A percentile compares a stretch with the other conserved stretches of the same genome.
phyloP scores from a whole-genome alignment of 345 rosid genomes.

The Euclidium syriacum region DNA sequence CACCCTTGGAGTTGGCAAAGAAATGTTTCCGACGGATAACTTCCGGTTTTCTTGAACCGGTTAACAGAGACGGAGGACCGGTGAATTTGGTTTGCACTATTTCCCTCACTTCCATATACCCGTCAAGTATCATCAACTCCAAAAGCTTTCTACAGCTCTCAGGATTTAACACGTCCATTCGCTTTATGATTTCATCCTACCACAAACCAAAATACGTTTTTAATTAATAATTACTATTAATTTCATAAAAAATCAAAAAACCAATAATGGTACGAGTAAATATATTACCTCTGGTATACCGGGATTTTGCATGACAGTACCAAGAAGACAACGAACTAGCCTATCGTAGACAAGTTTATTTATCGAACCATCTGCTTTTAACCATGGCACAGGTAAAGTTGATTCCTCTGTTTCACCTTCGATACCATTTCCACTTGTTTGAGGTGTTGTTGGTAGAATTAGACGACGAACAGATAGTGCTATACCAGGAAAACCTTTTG shows the following conservation, averaged over 20 bases:
- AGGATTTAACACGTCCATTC: constrained; percentile 73
- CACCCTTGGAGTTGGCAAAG: constrained; percentile 67
- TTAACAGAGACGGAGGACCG: constrained; percentile 51
- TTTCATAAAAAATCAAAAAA: background rate
- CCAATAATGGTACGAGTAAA: background rate
- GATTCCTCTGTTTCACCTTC: constrained; percentile 13
- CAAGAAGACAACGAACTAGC: constrained; percentile 74
- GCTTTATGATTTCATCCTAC: constrained; percentile 66
- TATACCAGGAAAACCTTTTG: constrained; percentile 94
- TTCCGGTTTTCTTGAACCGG: constrained; percentile 37
- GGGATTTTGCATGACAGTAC: constrained; percentile 84
- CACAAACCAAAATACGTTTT: constrained; percentile 13
- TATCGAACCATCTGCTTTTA: constrained; percentile 81
- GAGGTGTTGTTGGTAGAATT: constrained; percentile 35
- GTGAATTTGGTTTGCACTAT: constrained; percentile 48
- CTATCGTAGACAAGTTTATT: constrained; percentile 63
- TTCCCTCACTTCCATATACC: constrained; percentile 52
- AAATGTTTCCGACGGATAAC: constrained; percentile 53
- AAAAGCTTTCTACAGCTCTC: constrained; percentile 77
- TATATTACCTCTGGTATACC: constrained; percentile 77
- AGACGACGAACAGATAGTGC: constrained; percentile 46
- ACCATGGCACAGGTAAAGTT: constrained; percentile 63
- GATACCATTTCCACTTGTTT: constrained; percentile 32
- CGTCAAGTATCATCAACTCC: constrained; percentile 71
- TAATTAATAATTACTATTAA: constrained; percentile 4